Evolutionary conservation across 257 asterid genomes (phyloP).

Genomic region (Paraleonurus japonicus): DNA sequence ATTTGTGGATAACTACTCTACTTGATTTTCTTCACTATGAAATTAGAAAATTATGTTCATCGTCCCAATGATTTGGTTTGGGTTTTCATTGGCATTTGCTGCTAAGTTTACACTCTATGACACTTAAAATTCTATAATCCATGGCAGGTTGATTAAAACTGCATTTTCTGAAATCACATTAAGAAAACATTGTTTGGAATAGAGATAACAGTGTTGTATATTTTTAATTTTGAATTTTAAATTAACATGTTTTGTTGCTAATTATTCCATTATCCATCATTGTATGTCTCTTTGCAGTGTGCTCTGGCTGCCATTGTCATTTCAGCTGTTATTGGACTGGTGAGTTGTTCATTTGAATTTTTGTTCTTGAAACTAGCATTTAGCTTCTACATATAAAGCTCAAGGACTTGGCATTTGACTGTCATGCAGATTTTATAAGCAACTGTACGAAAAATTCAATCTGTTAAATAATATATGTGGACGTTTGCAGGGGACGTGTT

Average conservation of each 20-base stretch:
- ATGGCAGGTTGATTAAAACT: conserved; percentile 10
- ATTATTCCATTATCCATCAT: conserved; percentile 18
- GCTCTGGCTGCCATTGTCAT: conserved; percentile 94
- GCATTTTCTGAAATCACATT: not conserved
- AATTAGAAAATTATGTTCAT: not conserved
- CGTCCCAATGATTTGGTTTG: not conserved
- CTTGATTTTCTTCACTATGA: conserved; percentile 19
- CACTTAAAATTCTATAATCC: not conserved
- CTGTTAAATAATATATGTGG: not conserved
- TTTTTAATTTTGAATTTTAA: not conserved
- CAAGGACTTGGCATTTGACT: not conserved
- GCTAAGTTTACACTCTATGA: conserved; percentile 11
- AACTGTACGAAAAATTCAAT: conserved; percentile 1
- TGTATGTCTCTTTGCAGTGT: conserved; percentile 56
- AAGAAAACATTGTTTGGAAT: conserved; percentile 6
- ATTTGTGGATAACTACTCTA: conserved; percentile 9
- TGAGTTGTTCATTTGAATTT: conserved; percentile 35
- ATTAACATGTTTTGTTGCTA: conserved; percentile 8
- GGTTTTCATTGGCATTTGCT: not conserved
- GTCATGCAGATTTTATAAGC: conserved; percentile 2
- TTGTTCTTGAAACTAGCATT: not conserved
- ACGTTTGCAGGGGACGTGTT: not conserved
- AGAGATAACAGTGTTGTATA: conserved; percentile 14
- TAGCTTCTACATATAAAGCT: conserved; percentile 11
- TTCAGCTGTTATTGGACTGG: conserved; percentile 98